Evolutionary conservation across 192 early-diverging fungal species (phyloP).

Genomic region (Mortierella antarctica): DNA sequence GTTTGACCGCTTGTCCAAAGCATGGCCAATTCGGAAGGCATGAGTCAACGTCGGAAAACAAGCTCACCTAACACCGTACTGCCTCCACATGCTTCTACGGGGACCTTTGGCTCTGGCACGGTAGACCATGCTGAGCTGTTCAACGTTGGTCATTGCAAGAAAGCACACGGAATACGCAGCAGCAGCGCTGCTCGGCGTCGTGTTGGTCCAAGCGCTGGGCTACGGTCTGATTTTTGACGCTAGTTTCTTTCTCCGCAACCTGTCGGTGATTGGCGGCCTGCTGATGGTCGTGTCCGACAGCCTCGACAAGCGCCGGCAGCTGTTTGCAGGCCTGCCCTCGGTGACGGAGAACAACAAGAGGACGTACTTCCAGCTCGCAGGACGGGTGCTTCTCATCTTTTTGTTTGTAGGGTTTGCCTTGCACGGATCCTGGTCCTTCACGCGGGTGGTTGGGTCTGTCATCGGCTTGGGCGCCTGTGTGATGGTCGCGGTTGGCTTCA

Average conservation of each 20-base stretch:
- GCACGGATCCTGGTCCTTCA: constrained; percentile 82
- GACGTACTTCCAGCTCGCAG: constrained; percentile 94
- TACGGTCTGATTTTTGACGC: constrained; percentile 95
- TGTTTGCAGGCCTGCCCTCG: constrained; percentile 91
- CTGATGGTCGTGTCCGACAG: constrained; percentile 94
- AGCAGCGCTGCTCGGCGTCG: constrained; percentile 81
- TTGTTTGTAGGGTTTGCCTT: constrained; percentile 92
- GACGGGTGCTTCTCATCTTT: constrained; percentile 91
- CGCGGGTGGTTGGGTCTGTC: constrained; percentile 75
- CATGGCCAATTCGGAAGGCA: no score
- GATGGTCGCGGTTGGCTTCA: constrained; percentile 98
- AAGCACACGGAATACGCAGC: constrained; percentile 88
- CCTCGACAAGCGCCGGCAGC: constrained; percentile 72
- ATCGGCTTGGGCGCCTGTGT: constrained; percentile 87
- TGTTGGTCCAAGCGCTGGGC: constrained; percentile 90
- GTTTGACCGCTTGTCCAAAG: no score
- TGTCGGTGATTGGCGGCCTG: constrained; percentile 93
- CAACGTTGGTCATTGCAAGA: constrained; percentile 84
- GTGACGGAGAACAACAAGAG: constrained; percentile 87
- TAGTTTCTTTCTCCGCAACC: constrained; percentile 89
- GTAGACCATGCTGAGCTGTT: constrained; percentile 82
- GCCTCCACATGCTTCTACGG: not conserved
- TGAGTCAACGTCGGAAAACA: no score
- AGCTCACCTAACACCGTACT: no score
- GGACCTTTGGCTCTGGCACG: not conserved